Percentiles rank a stretch among this genome's conserved stretches.
Conservation (phyloP, 1,284 basidiomycete genomes). For the Golubevia pallescens region DNA sequence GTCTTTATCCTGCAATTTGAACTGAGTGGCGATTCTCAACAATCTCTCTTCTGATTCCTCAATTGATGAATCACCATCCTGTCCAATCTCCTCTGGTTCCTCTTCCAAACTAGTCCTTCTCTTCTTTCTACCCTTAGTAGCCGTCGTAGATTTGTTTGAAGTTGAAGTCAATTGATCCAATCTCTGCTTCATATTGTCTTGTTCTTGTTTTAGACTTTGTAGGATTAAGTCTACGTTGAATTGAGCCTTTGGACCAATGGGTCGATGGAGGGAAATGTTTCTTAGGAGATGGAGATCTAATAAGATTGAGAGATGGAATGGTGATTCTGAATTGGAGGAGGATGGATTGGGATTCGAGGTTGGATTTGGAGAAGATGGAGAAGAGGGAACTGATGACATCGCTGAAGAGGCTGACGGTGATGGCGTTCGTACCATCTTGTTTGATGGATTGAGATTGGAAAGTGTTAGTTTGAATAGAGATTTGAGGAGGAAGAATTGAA, state of each 20-base stretch:
- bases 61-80: too few relatives aligned
- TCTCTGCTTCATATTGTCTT: too few relatives aligned
- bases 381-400: background rate
- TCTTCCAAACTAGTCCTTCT: too few relatives aligned
- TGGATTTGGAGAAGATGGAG: background rate
- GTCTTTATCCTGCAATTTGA: too few relatives aligned
- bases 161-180: too few relatives aligned
- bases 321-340: background rate
- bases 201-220: too few relatives aligned
- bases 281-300: background rate
- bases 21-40: too few relatives aligned
- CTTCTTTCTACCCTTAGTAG: too few relatives aligned
- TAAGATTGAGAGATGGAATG: background rate
- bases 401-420: background rate
- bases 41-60: too few relatives aligned
- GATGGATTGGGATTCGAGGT: background rate
- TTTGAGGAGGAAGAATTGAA: too few relatives aligned
- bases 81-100: too few relatives aligned
- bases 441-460: background rate
- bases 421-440: background rate
- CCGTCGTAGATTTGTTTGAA: too few relatives aligned
- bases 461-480: background rate
- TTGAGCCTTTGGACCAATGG: background rate
- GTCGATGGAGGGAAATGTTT: background rate
- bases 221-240: background rate